Evolutionary conservation across 2,329 filamentous ascomycete genomes (phyloP), one percentile per base, ranked within the genome.

Genomic region (Incumbomyces lentus): DNA sequence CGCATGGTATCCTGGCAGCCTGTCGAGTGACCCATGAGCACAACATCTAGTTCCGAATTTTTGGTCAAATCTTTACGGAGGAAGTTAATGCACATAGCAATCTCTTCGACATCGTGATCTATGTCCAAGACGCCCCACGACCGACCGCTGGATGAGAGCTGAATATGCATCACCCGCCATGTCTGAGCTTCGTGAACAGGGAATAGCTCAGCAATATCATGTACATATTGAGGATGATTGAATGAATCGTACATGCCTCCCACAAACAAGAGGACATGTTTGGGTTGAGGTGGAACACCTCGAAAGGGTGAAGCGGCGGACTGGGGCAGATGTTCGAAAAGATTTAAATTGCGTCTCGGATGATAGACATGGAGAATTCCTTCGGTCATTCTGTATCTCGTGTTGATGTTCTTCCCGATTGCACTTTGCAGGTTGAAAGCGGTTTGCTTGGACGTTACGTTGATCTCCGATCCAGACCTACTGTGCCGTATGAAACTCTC

Each of bases 1-100:
- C 82, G 75, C 64, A 84, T 72, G 11, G 78, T 70, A 59, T 84
- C 81, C 61, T 85, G 81, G 55, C 76, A 82, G 0, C 81, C 81
- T 0, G 81, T 85, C 1, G 76, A 81, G 55, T 84, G 79, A 2
- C 81, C 81, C 75, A 85, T 79, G 12, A 84, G 61, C 19, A 82
- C 75, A 14, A 47, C 32, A 35, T 44, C 29, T 36, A 35, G 3
- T n/a, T 16, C 40, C n/a, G 16, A 22, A 26, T 40, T 16, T 8
- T 22, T 33, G 36, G n/a, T 14, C 4, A 46, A 38, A 10, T 17
- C 33, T 8, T 60, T 47, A 11, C 63, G 65, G 50, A 79, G 70
- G 52, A 76, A 78, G 11, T 61, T 47, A 1, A 79, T 70, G 49
- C 73, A 72, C 47, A 68, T 60, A 0, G 61, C 70, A 17, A 81